phyloP scores from a whole-genome alignment of 495 filamentous ascomycete genomes.

The Stereocaulon alpinum region DNA sequence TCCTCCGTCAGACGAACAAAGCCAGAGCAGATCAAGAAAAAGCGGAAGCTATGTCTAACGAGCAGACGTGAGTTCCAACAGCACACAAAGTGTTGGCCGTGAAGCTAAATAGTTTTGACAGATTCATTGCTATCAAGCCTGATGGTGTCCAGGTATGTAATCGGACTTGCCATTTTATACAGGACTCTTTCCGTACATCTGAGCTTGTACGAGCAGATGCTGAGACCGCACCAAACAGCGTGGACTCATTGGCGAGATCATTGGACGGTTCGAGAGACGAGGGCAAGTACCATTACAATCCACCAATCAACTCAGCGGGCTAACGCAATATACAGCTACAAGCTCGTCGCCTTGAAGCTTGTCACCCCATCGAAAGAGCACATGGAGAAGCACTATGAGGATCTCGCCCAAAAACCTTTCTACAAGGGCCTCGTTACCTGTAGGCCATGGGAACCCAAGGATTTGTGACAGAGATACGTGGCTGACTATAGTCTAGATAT shows the following conservation, averaged over 20 bases:
- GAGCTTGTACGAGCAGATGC: constrained; percentile 18
- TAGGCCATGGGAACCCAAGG: constrained; percentile 29
- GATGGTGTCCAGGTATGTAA: constrained; percentile 90
- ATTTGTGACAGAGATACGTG: background rate
- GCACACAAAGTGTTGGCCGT: constrained; percentile 18
- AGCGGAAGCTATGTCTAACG: constrained; percentile 58
- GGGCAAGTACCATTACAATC: constrained; percentile 46
- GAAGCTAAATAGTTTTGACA: constrained; percentile 44
- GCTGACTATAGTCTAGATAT: constrained; percentile 55
- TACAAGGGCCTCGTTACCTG: constrained; percentile 86
- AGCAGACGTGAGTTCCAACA: constrained; percentile 74
- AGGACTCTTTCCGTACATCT: constrained; percentile 16
- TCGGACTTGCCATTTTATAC: constrained; percentile 2
- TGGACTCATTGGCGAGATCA: constrained; percentile 92
- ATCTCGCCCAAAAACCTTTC: constrained; percentile 90
- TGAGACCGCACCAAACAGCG: constrained; percentile 44
- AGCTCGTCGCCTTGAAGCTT: constrained; percentile 97
- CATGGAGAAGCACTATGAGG: constrained; percentile 94
- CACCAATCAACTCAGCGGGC: background rate
- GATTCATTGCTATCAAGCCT: constrained; percentile 99
- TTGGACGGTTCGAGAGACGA: constrained; percentile 91
- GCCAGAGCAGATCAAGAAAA: constrained; percentile 28
- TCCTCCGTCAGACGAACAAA: constrained; percentile 30
- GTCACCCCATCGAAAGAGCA: constrained; percentile 75
- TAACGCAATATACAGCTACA: constrained; percentile 51